Percentiles rank a stretch among this genome's conserved stretches.
Conservation (phyloP, 768 basidiomycete genomes). For the Hygrophoropsis aurantiaca region DNA sequence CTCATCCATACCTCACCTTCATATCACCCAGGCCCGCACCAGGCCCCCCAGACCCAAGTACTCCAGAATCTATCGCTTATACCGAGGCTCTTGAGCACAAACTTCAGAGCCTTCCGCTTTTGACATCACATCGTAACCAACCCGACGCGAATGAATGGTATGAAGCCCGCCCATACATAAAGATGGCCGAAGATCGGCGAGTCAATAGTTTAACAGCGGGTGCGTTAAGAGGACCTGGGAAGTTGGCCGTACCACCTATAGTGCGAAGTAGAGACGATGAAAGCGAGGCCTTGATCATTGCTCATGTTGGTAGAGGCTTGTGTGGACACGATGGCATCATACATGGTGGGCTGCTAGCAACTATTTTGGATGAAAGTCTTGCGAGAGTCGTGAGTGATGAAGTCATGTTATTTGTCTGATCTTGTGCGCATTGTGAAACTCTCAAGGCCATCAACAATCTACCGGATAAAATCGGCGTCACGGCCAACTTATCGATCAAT, state of each 20-base stretch:
- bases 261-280: conserved; percentile 77
- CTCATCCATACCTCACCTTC: conserved; percentile 62
- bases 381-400: conserved; percentile 66
- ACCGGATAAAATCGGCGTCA: conserved; percentile 89
- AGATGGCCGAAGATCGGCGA: conserved; percentile 67
- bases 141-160: conserved; percentile 66
- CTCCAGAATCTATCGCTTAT: conserved; percentile 57
- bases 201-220: conserved; percentile 86
- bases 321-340: conserved; percentile 96
- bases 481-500: conserved; percentile 77
- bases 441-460: conserved; percentile 79
- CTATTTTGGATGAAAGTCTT: conserved; percentile 83
- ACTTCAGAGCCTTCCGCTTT: conserved; percentile 64
- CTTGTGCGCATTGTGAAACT: not conserved
- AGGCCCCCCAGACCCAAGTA: conserved; percentile 59
- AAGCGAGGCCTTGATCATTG: conserved; percentile 62
- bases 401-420: conserved; percentile 6
- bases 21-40: conserved; percentile 79
- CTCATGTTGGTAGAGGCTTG: conserved; percentile 83
- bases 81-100: conserved; percentile 61
- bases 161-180: conserved; percentile 71
- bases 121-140: conserved; percentile 49
- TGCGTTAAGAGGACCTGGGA: conserved; percentile 83
- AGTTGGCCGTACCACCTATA: conserved; percentile 77
- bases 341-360: conserved; percentile 91